These are phyloP conservation scores for Epichloe sylvatica DNA, from an alignment of 2,329 filamentous ascomycete genomes.

Conservation along the genomic window DNA sequence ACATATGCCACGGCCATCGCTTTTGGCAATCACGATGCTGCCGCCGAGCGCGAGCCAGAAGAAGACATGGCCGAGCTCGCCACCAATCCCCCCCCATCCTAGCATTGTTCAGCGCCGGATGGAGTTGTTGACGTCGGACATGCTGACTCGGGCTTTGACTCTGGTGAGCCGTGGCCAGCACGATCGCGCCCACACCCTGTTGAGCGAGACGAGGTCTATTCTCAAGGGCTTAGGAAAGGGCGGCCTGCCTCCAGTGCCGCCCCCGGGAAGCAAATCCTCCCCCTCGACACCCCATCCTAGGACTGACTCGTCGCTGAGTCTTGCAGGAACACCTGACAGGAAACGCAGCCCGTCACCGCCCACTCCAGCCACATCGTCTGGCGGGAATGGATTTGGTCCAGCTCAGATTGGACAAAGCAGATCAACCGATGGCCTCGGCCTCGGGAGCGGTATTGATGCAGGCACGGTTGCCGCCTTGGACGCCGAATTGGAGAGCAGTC, in stretches of 20 bases:
- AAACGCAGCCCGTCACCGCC: conserved; percentile 43
- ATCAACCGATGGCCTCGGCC: conserved; percentile 43
- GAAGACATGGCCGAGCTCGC: conserved; percentile 50
- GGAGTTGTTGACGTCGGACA: conserved; percentile 94
- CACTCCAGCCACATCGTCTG: conserved; percentile 31
- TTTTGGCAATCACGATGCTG: conserved; percentile 91
- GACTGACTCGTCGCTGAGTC: conserved; percentile 29
- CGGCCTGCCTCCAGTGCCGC: conserved; percentile 76
- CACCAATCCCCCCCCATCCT: conserved; percentile 87
- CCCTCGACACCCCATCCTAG: conserved; percentile 36
- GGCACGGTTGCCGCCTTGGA: conserved; percentile 76
- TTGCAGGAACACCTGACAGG: conserved; percentile 35
- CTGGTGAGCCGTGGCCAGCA: conserved; percentile 85
- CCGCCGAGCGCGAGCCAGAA: conserved; percentile 51
- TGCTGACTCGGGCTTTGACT: conserved; percentile 85
- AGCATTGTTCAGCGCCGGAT: conserved; percentile 91
- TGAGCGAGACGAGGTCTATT: conserved; percentile 88
- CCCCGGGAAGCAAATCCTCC: conserved; percentile 30
- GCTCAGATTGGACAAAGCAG: conserved; percentile 35
- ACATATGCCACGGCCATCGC: conserved; percentile 75
- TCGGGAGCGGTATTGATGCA: conserved; percentile 66
- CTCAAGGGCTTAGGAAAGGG: conserved; percentile 93
- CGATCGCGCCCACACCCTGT: conserved; percentile 80
- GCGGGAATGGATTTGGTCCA: conserved; percentile 24
- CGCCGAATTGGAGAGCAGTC: conserved; percentile 71